Evolutionary conservation across 2,329 filamentous ascomycete genomes (phyloP), one percentile per base, ranked within the genome.

Genomic region (Arthrobotrys sinensis): DNA sequence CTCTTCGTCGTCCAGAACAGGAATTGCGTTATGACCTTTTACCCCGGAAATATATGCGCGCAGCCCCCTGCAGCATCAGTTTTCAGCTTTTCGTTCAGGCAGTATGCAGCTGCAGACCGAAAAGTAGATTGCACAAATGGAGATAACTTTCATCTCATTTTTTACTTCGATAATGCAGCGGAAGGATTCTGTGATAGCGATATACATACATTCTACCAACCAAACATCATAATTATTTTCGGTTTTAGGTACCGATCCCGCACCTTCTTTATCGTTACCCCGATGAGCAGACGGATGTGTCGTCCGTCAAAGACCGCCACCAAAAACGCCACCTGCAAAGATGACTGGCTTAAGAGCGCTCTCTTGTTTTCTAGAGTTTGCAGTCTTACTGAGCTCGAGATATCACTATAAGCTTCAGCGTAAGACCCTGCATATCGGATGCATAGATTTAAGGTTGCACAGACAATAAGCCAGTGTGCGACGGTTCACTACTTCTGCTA

Each of bases 41-140:
- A 63, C 57, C 69, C 60, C 46, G 16, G 60, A 43, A 21, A 36
- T 73, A 55, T 55, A 73, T 73, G 69, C 69, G 43, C 69, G 57
- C 69, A 73, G 36, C 16, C 50, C 36, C 38, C 60, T 66, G 69
- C 60, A 67, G 50, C 62, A 40, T 38, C 28, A 32, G 36, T 57
- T 53, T 68, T 38, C 46, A 50, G 40, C 19, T 64, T 14, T 28
- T 34, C 24, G 40, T 63, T 75, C 63, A 68, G 70, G 70, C 70
- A 75, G 62, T 67, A 75, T 68, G 70, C 70, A 75, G 38, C 67
- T 68, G 70, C 70, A 75, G 38, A 28, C 8, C 24, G 40, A 48
- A 64, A 64, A 45, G 24, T 34, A 48, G n/a, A 60, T 60, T 60
- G 55, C 55, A 43, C 40, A 48, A 46, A 14, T 21, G 4, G 10